A percentile compares a stretch with the other conserved stretches of the same genome.
phyloP scores from a whole-genome alignment of 139 green algal genomes.

The Coccomyxa sp. region DNA sequence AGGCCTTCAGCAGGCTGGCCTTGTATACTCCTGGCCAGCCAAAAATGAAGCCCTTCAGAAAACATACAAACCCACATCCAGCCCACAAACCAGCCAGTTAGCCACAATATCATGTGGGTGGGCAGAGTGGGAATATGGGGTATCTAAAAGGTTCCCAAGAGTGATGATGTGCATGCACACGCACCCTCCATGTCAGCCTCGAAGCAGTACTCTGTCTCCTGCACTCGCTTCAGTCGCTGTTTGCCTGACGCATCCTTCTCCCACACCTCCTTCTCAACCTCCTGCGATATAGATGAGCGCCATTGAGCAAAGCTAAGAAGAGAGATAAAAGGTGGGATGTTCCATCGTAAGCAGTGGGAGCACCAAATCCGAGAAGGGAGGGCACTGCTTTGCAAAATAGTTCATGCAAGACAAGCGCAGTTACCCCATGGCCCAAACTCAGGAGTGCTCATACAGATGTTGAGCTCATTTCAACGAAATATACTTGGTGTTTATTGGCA shows the following conservation, averaged over 20 bases:
- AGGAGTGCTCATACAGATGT: background rate
- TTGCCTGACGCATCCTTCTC: constrained; percentile 30
- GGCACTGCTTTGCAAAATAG: background rate
- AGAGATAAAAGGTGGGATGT: background rate
- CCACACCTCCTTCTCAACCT: constrained; percentile 58
- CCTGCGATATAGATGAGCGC: constrained; percentile 26
- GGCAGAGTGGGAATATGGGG: background rate
- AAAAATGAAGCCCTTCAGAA: background rate
- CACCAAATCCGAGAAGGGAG: background rate
- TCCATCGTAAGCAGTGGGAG: background rate
- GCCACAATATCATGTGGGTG: background rate
- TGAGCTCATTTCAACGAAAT: background rate
- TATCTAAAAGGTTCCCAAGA: background rate
- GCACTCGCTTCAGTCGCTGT: constrained; percentile 27
- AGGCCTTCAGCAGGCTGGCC: constrained; percentile 55
- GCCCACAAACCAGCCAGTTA: background rate
- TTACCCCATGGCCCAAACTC: background rate
- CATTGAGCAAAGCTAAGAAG: background rate
- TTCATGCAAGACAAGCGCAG: background rate
- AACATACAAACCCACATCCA: background rate
- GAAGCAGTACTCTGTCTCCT: constrained; percentile 63
- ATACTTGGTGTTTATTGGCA: no score
- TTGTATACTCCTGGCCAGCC: constrained; percentile 49
- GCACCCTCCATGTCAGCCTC: constrained; percentile 67
- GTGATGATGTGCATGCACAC: background rate